Conservation (phyloP, 2,329 filamentous ascomycete genomes). For the Salinomyces thailandicus region DNA sequence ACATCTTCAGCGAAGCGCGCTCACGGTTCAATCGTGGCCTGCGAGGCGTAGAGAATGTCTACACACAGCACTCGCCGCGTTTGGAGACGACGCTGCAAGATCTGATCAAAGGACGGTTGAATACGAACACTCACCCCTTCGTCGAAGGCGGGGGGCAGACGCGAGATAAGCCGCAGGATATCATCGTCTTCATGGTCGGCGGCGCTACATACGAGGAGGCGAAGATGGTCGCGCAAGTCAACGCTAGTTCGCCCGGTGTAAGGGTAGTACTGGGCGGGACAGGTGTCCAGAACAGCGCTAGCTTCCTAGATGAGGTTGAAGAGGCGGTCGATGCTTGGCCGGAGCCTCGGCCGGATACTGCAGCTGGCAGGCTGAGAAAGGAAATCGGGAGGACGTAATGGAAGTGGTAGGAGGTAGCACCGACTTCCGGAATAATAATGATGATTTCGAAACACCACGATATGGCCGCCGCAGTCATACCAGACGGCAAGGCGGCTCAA, state of each 20-base stretch:
- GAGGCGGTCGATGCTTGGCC: conserved; percentile 83
- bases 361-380: conserved; percentile 51
- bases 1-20: conserved; percentile 80
- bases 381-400: conserved; percentile 41
- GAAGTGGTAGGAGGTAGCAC: no score
- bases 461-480: no score
- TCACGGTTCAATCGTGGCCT: conserved; percentile 77
- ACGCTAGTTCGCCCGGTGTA: conserved; percentile 79
- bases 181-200: conserved; percentile 88
- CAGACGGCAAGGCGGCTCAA: no score
- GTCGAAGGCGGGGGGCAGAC: conserved; percentile 79
- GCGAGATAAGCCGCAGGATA: conserved; percentile 90
- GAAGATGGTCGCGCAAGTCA: conserved; percentile 89
- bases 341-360: conserved; percentile 50
- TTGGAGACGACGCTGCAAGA: conserved; percentile 83
- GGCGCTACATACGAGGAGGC: conserved; percentile 95
- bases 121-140: conserved; percentile 84
- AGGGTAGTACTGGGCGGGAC: conserved; percentile 85
- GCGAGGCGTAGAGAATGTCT: conserved; percentile 97
- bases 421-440: no score
- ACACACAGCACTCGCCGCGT: conserved; percentile 89
- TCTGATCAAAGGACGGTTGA: conserved; percentile 80
- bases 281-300: conserved; percentile 73
- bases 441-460: no score
- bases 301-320: conserved; percentile 84